Evolutionary conservation across 495 filamentous ascomycete species (phyloP).

Genomic region (Entonaema liquescens): DNA sequence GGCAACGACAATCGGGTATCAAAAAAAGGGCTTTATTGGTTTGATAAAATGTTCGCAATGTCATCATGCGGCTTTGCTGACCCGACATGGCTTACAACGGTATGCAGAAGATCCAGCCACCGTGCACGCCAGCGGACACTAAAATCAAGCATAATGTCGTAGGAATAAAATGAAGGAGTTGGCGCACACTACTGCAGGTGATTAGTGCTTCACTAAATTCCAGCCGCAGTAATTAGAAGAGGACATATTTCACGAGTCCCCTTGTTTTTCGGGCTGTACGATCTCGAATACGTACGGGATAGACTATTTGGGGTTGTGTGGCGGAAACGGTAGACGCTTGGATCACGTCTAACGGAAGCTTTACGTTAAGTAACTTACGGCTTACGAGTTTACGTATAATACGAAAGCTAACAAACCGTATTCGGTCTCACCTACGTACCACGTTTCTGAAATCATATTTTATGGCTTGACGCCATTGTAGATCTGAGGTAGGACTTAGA

Average conservation of each 20-base stretch:
- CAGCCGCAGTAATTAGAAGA: neutral
- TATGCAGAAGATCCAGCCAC: neutral
- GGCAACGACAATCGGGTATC: neutral
- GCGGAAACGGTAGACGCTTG: neutral
- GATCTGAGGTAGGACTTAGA: neutral
- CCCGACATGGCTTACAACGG: neutral
- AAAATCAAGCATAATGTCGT: constrained; percentile 3
- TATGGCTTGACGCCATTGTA: neutral
- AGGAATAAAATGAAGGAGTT: neutral
- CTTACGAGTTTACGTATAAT: neutral
- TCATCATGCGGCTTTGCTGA: constrained; percentile 6
- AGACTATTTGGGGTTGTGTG: neutral
- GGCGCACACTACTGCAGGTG: neutral
- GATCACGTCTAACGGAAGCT: neutral
- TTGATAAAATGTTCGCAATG: neutral
- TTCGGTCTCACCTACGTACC: neutral
- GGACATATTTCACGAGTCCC: neutral
- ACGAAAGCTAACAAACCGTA: neutral
- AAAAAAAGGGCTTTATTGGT: neutral
- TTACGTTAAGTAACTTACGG: neutral
- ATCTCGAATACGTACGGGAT: too few relatives aligned
- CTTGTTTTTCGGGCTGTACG: neutral
- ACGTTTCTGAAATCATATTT: too few relatives aligned
- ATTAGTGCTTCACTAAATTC: neutral
- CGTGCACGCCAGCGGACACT: neutral